Evolutionary conservation across 805 yeast species (phyloP), one percentile per base, ranked within the genome.

Genomic region (Sugiyamaella valdiviana): DNA sequence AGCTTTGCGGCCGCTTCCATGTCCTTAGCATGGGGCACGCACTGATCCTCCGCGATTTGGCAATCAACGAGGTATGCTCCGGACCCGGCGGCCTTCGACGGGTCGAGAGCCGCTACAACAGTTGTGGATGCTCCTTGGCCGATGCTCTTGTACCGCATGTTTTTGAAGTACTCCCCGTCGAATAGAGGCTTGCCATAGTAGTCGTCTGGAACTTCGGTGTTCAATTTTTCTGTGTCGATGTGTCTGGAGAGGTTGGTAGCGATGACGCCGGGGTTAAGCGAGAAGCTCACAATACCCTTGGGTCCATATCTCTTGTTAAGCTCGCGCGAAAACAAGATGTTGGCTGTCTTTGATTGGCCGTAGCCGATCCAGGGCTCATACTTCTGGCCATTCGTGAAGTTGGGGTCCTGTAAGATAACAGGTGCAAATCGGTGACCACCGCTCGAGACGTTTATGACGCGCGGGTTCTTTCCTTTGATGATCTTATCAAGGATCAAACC

Each of bases 121-220:
- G 42, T 19, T 14, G 49, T 43, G 6, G 49, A 14, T 14, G 23
- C 22, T 7, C 44, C 49, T 21, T 39, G 43, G n/a, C 16, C 14
- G 10, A 40, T 29, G 14, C 44, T 6, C 49, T 46, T 46, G 19
- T 5, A 20, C 14, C 40, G 39, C 19, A 20, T 16, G 3, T 15
- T 20, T 3, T 14, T 44, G 17, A n/a, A 4, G 32, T 5, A 29
- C n/a, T 22, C 23, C 15, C 15, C 21, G 12, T n/a, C 5, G 12
- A 23, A 22, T 9, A 24, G 15, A n/a, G n/a, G 14, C 23, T 71
- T 56, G 16, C 76, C 70, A 63, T 70, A 80, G 17, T 35, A 42
- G 16, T 26, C 7, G 16, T n/a, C 3, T 0, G 93, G 91, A 10
- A 82, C 70, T 14, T 83, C 88, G 79, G 83, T 81, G 5, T 82